These are phyloP conservation scores for Colletotrichum navitas DNA, from an alignment of 2,329 filamentous ascomycete species.

Conservation along the genomic window DNA sequence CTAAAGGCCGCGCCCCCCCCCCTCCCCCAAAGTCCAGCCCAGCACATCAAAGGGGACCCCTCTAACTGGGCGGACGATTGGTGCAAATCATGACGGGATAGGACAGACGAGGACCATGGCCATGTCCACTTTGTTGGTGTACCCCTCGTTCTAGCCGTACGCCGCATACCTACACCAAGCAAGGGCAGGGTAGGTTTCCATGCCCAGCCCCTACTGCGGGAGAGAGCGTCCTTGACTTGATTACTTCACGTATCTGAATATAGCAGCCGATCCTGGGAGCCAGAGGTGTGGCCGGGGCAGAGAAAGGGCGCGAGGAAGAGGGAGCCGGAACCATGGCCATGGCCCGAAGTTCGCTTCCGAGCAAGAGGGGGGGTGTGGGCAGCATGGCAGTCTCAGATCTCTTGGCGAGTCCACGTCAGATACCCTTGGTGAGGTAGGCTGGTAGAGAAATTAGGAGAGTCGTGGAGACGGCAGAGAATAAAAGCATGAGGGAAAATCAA, in stretches of 20 bases:
- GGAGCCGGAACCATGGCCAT: not conserved
- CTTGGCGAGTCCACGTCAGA: slow-evolving; percentile 5
- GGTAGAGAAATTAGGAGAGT: not conserved
- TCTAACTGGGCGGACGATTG: slow-evolving; percentile 35
- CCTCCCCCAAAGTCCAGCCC: not conserved
- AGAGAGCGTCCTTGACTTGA: slow-evolving; percentile 15
- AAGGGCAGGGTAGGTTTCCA: slow-evolving; percentile 12
- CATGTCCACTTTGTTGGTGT: slow-evolving; percentile 37
- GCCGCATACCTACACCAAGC: slow-evolving; percentile 22
- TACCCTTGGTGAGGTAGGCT: not conserved
- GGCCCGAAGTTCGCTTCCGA: not conserved
- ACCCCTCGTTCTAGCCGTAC: slow-evolving; percentile 34
- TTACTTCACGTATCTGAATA: slow-evolving; percentile 39
- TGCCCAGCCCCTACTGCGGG: not conserved
- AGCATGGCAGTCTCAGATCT: slow-evolving; percentile 13
- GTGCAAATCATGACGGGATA: slow-evolving; percentile 33
- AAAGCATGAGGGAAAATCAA: slow-evolving; percentile 2
- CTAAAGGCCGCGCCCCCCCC: slow-evolving; percentile 4
- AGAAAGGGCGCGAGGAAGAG: not conserved
- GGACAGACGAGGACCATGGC: slow-evolving; percentile 24
- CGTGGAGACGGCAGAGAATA: slow-evolving; percentile 2
- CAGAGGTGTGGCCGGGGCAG: not conserved
- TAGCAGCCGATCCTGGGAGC: slow-evolving; percentile 20
- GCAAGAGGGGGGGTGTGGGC: slow-evolving; percentile 2
- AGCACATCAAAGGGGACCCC: slow-evolving; percentile 1